Base-by-base conservation (phyloP, 768 basidiomycete species). In the Rhodotorula diobovata region DNA sequence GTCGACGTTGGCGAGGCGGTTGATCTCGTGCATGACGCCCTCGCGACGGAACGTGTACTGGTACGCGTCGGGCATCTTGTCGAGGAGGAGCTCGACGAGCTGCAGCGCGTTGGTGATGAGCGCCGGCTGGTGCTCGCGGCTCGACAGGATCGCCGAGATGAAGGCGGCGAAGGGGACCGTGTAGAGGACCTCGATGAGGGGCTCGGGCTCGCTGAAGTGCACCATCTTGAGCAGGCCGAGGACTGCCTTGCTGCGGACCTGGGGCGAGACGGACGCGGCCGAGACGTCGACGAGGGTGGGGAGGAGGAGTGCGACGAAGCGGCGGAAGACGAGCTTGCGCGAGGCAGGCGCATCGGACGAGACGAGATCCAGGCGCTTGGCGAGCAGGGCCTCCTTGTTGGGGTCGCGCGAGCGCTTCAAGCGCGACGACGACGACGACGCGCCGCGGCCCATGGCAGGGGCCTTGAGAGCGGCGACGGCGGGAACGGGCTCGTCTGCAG, bases 211-310 rank as follows among this genome's bases (percentile, higher is more conserved):
- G 57, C 91, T 83, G 80, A 93, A 98, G 71, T 91, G 90, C 67
- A 95, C 87, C 5, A 95, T 93, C 80, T 97, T 96, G 73, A 96
- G 81, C 61, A 98, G 77, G 2, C 89, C 92, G 0, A 88, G 90
- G 72, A 98, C 83, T 0, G 93, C 91, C 82, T 95, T 94, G 54
- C 90, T 86, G 69, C 96, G 85, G 20, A 98, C 88, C 5, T 90
- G 87, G 0, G 88, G 86, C 60, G 89, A 87, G 37, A 98, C 94
- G 79, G 92, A 96, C 41, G 96, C 95, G n/a, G 94, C 90, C 81
- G 97, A 98, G n/a, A 99, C 94, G 77, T 98, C 96, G 68, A 98
- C 88, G 66, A 99, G 85, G 66, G 96, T 92, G 1, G 96, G 96
- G 1, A 97, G 88, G 77, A 93, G 87, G 45, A 95, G 83, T 58